Conservation (phyloP, 2,329 filamentous ascomycete genomes). For the Claviceps paspali region DNA sequence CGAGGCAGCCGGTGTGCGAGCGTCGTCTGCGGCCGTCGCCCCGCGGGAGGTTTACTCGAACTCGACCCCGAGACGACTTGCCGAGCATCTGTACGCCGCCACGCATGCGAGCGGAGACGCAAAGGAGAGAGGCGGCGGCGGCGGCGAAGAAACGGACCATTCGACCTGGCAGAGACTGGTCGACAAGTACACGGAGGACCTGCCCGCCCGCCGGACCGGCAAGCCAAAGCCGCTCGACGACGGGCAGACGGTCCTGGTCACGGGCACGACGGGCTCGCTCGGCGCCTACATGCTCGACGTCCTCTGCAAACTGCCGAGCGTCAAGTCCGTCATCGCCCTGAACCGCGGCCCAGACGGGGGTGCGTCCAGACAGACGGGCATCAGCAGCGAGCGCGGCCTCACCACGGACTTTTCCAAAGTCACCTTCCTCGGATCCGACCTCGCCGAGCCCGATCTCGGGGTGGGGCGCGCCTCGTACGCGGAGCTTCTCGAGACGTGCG, state of each 20-base stretch:
- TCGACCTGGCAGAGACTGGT: slow-evolving; percentile 9
- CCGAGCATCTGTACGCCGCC: slow-evolving; percentile 5
- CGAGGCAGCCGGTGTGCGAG: slow-evolving; percentile 7
- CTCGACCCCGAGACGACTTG: slow-evolving; percentile 13
- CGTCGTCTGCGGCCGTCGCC: slow-evolving; percentile 7
- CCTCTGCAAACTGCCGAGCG: slow-evolving; percentile 12
- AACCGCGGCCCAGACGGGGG: slow-evolving; percentile 21
- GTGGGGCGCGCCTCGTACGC: slow-evolving; percentile 22
- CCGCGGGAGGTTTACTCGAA: slow-evolving; percentile 16
- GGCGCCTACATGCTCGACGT: slow-evolving; percentile 52
- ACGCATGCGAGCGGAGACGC: slow-evolving; percentile 2
- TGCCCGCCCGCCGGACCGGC: slow-evolving; percentile 8
- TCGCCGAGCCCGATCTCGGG: slow-evolving; percentile 30
- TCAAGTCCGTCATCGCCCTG: slow-evolving; percentile 13
- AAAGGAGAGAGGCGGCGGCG: background rate
- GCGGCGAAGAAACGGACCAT: background rate
- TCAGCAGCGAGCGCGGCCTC: slow-evolving; percentile 23
- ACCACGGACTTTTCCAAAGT: slow-evolving; percentile 21
- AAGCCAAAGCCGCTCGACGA: slow-evolving; percentile 13
- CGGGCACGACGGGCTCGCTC: slow-evolving; percentile 77
- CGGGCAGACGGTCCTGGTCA: slow-evolving; percentile 54
- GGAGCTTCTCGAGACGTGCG: slow-evolving; percentile 22
- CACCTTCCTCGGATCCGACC: slow-evolving; percentile 32
- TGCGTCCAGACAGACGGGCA: slow-evolving; percentile 21
- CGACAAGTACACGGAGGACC: slow-evolving; percentile 16